phyloP scores from a whole-genome alignment of 768 basidiomycete genomes.

The Amanita rimosa region DNA sequence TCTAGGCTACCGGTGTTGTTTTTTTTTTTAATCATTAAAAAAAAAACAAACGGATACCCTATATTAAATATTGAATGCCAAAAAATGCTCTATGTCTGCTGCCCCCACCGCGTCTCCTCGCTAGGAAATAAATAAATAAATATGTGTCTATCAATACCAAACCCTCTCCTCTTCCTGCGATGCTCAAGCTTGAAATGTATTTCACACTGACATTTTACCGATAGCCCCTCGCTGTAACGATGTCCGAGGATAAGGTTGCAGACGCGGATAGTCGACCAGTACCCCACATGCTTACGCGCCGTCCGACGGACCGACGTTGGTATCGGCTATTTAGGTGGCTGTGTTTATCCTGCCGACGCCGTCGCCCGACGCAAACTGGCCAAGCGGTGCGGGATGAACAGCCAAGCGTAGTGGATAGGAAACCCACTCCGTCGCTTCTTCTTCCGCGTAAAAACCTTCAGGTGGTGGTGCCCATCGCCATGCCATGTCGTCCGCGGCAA shows the following conservation, averaged over 20 bases:
- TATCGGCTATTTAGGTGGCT: slow-evolving; percentile 1
- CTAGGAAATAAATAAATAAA: too few relatives aligned
- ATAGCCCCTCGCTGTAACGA: slow-evolving; percentile 11
- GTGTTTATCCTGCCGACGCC: not conserved
- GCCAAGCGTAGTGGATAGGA: slow-evolving; percentile 2
- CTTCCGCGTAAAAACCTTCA: slow-evolving; percentile 15
- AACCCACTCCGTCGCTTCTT: slow-evolving; percentile 5
- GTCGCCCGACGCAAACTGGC: not conserved
- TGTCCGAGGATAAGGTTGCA: not conserved
- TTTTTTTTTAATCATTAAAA: too few relatives aligned
- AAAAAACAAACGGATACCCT: too few relatives aligned
- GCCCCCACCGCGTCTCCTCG: too few relatives aligned
- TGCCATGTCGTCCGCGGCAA: slow-evolving; percentile 22
- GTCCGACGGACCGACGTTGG: not conserved
- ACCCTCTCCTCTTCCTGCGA: too few relatives aligned
- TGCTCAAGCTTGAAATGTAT: too few relatives aligned
- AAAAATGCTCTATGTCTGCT: too few relatives aligned
- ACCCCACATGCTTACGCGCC: not conserved
- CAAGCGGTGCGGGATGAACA: not conserved
- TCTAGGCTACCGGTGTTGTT: too few relatives aligned
- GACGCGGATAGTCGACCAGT: not conserved
- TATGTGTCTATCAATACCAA: too few relatives aligned
- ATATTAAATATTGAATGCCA: too few relatives aligned
- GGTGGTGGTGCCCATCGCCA: slow-evolving; percentile 28
- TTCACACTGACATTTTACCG: not conserved